Conservation (phyloP, 1,284 basidiomycete species). For the Amylostereum areolatum region DNA sequence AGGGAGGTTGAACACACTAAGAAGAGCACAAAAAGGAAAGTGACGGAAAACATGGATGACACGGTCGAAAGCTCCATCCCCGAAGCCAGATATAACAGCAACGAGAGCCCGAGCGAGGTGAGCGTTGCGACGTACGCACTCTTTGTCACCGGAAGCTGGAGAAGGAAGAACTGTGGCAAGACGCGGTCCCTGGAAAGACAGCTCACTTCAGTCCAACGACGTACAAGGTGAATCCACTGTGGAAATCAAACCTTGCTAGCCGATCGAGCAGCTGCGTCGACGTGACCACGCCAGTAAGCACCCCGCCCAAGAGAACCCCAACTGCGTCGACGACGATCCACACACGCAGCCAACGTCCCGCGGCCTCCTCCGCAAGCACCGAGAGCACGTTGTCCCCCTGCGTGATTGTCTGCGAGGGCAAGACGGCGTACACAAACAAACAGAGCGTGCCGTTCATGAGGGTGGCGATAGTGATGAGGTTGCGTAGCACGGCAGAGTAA, state of each 20-base stretch:
- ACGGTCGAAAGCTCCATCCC: conserved; percentile 46
- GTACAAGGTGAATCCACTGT: not conserved
- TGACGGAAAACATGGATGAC: conserved; percentile 43
- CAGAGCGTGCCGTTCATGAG: conserved; percentile 49
- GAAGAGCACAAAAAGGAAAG: conserved; percentile 10
- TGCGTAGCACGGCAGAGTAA: conserved; percentile 55
- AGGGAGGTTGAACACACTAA: conserved; percentile 9
- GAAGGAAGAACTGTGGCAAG: conserved; percentile 48
- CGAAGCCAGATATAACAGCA: conserved; percentile 52
- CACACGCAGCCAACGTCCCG: conserved; percentile 45
- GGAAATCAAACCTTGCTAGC: conserved; percentile 42
- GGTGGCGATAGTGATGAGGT: conserved; percentile 55
- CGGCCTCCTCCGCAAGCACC: conserved; percentile 47
- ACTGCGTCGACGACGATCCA: conserved; percentile 61
- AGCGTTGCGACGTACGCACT: conserved; percentile 50
- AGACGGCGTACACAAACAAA: conserved; percentile 49
- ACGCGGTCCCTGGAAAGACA: conserved; percentile 39
- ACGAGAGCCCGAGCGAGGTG: conserved; percentile 44
- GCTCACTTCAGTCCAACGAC: not conserved
- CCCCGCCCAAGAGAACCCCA: conserved; percentile 60
- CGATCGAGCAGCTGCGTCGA: conserved; percentile 55
- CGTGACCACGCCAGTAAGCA: conserved; percentile 51
- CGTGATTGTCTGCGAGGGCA: conserved; percentile 46
- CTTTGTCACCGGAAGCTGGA: conserved; percentile 41
- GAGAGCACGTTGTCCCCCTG: conserved; percentile 54